Base-by-base conservation (phyloP, 345 rosid genomes). In the Viola odorata region DNA sequence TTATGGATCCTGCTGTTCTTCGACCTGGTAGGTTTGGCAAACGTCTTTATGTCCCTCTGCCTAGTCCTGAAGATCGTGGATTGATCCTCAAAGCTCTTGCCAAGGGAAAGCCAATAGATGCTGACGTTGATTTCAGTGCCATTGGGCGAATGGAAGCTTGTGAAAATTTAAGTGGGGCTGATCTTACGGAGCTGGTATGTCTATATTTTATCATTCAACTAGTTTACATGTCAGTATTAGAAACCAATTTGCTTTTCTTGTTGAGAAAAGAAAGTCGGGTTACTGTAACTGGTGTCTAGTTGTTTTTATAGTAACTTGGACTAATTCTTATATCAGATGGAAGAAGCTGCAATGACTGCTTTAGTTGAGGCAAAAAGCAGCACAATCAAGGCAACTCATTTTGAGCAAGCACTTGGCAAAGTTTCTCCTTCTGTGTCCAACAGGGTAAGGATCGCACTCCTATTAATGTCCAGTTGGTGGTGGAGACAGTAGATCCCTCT, bases 21-120 rank as follows among this genome's bases (percentile, higher is more conserved):
- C 84, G 99, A 59, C 95, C 99, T 13, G 97, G 99, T 62, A 80
- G 99, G 75, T 88, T 94, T 52, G 97, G 97, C 48, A 86, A 86
- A 73, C 95, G 79, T 71, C 84, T 88, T 41, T 84, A 84, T 51
- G 95, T 90, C 47, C 89, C 95, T 42, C 82, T 94, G 48, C 99
- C 99, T 37, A 84, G 70, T 12, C 70, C 90, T 5, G 86, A 85
- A 44, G 89, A 86, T 70, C 95, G 97, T 5, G 91, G 81, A 44
- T 75, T 81, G 77, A 90, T 94, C 74, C 72, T 94, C 50, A 79
- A 83, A 69, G 90, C 99, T 23, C 82, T 85, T 8, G 78, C 87
- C 10, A 83, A 78, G 77, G 84, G 81, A 67, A 90, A 81, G 65
- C 96, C 91, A 9, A 67, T 94, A 60, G 97, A 94, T 69, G 67